Evolutionary conservation across 768 basidiomycete genomes (phyloP).

Genomic region (Lactarius indigo): DNA sequence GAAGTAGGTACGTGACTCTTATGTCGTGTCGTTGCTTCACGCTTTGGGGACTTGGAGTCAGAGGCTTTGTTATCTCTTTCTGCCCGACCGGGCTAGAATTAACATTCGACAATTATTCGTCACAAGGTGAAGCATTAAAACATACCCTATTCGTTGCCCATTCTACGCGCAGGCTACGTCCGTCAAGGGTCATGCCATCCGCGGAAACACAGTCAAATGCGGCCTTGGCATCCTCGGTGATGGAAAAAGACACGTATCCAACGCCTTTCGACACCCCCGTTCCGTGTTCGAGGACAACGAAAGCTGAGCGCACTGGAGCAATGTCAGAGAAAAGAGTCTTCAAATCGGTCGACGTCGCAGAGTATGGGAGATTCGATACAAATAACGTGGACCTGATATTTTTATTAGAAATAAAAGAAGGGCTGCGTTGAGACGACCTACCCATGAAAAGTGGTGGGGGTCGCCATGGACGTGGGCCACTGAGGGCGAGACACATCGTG

Average conservation of each 20-base stretch:
- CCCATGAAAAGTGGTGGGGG: slow-evolving; percentile 40
- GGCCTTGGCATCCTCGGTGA: slow-evolving; percentile 81
- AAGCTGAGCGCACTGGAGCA: slow-evolving; percentile 90
- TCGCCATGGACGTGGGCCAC: slow-evolving; percentile 18
- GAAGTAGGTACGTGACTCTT: slow-evolving; percentile 30
- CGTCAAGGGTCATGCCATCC: slow-evolving; percentile 62
- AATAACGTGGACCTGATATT: slow-evolving; percentile 75
- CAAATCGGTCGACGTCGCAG: slow-evolving; percentile 85
- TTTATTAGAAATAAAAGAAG: background rate
- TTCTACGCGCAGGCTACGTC: slow-evolving; percentile 66
- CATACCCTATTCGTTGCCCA: slow-evolving; percentile 81
- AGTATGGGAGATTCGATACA: slow-evolving; percentile 89
- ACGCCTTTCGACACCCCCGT: slow-evolving; percentile 86
- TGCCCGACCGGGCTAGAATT: slow-evolving; percentile 19
- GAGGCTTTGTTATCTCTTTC: slow-evolving; percentile 12
- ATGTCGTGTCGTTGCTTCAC: slow-evolving; percentile 36
- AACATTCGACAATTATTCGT: slow-evolving; percentile 10
- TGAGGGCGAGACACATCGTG: background rate
- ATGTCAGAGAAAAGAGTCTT: slow-evolving; percentile 93
- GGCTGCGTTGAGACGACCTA: slow-evolving; percentile 23
- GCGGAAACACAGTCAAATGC: slow-evolving; percentile 63
- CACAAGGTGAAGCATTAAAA: slow-evolving; percentile 2
- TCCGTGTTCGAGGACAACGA: slow-evolving; percentile 81
- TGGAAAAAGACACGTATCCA: slow-evolving; percentile 91
- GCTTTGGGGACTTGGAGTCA: background rate